Conservation (phyloP, 306 rosid species). For the Cajanus cajan region DNA sequence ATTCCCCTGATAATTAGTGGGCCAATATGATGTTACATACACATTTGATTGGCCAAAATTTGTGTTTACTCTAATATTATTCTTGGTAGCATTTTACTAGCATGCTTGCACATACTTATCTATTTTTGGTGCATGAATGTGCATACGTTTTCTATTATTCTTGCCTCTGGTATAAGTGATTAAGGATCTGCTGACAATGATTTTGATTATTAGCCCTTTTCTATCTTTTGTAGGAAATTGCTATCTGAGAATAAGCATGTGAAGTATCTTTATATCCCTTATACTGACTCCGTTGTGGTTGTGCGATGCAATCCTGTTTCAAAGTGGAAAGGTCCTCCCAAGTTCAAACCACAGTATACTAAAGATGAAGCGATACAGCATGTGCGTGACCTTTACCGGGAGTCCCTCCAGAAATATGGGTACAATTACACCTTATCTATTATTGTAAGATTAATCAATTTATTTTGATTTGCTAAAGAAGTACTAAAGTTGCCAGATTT, state of each 20-base stretch:
- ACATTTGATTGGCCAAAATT: background rate
- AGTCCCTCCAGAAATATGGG: constrained; percentile 71
- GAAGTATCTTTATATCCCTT: constrained; percentile 85
- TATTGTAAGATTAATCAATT: constrained; percentile 10
- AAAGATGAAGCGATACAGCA: constrained; percentile 80
- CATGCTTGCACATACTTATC: background rate
- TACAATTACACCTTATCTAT: constrained; percentile 29
- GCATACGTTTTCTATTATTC: constrained; percentile 15
- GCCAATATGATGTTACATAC: background rate
- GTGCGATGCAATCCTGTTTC: constrained; percentile 94
- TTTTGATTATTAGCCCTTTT: background rate
- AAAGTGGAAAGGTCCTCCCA: constrained; percentile 88
- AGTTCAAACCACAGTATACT: constrained; percentile 78
- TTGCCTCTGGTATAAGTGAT: constrained; percentile 23
- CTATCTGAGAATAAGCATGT: constrained; percentile 89
- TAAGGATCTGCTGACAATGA: constrained; percentile 17
- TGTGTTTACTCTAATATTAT: background rate
- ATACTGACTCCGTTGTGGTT: constrained; percentile 75
- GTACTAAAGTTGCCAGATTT: constrained; percentile 11
- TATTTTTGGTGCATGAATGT: constrained; percentile 21
- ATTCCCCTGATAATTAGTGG: background rate
- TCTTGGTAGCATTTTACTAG: background rate
- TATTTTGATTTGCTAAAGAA: constrained; percentile 22
- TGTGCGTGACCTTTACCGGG: constrained; percentile 70
- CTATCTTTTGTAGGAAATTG: constrained; percentile 50